Evolutionary conservation across 768 basidiomycete genomes (phyloP).

Genomic region (Kwoniella bestiolae): DNA sequence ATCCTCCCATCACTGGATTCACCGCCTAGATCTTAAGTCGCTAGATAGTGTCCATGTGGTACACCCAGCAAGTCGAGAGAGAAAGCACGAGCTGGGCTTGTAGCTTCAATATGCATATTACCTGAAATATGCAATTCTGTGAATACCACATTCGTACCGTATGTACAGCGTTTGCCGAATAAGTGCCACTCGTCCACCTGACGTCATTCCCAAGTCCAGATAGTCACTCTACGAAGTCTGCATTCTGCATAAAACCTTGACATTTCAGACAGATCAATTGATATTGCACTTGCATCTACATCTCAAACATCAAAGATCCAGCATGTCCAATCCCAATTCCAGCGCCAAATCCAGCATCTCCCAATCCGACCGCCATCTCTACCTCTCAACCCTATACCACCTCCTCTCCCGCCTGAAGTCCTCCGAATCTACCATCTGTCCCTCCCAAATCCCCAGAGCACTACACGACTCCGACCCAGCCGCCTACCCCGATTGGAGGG

Average conservation of each 20-base stretch:
- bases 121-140: neutral
- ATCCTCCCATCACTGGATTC: slow-evolving; percentile 19
- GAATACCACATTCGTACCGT: too few relatives aligned
- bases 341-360: too few relatives aligned
- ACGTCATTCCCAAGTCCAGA: neutral
- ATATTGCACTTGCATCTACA: too few relatives aligned
- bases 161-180: neutral
- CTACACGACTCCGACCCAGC: slow-evolving; percentile 29
- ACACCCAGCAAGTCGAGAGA: neutral
- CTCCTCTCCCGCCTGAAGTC: neutral
- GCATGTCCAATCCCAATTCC: neutral
- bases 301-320: neutral
- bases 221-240: too few relatives aligned
- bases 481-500: slow-evolving; percentile 42
- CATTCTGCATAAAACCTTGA: too few relatives aligned
- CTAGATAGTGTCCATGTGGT: too few relatives aligned
- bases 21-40: neutral
- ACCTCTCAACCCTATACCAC: slow-evolving; percentile 2
- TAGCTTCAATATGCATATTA: neutral
- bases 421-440: slow-evolving; percentile 29
- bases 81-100: neutral
- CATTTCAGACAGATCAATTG: too few relatives aligned
- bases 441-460: slow-evolving; percentile 43
- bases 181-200: neutral
- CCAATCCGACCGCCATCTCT: neutral